phyloP scores from a whole-genome alignment of 371 early-diverging fungal genomes.

The Mucor velutinosus region DNA sequence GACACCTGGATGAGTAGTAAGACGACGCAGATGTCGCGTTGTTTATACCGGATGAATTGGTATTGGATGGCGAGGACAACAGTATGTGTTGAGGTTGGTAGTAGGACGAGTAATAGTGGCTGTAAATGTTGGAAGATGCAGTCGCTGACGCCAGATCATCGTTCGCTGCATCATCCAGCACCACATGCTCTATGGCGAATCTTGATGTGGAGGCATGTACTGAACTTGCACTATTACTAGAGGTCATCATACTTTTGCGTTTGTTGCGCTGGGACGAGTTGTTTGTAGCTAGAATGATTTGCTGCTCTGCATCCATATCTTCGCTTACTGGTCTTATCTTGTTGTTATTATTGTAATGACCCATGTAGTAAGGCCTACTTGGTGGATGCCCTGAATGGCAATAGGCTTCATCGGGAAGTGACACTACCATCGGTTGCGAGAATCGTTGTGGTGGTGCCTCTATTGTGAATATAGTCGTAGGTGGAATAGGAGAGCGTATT shows the following conservation, averaged over 20 bases:
- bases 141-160: not conserved
- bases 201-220: not conserved
- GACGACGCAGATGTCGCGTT: conserved; percentile 2
- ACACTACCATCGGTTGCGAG: conserved; percentile 13
- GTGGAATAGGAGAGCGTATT: conserved; percentile 28
- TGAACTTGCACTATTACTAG: not conserved
- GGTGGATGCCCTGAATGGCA: conserved; percentile 2
- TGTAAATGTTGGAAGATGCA: not conserved
- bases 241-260: not conserved
- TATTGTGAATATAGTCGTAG: conserved; percentile 26
- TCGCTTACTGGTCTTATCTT: conserved; percentile 1
- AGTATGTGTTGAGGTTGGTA: conserved; percentile 10
- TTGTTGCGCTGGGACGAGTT: not conserved
- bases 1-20: conserved; percentile 7
- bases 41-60: not conserved
- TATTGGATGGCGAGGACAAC: conserved; percentile 7
- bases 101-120: not conserved
- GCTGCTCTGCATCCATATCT: not conserved
- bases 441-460: conserved; percentile 22
- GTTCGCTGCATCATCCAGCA: not conserved
- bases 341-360: conserved; percentile 6
- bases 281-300: not conserved
- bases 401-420: conserved; percentile 6
- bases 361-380: conserved; percentile 19
- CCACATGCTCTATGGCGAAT: not conserved